Base-by-base conservation (phyloP, 1,139 yeast genomes). In the Magnusiomyces ingens region DNA sequence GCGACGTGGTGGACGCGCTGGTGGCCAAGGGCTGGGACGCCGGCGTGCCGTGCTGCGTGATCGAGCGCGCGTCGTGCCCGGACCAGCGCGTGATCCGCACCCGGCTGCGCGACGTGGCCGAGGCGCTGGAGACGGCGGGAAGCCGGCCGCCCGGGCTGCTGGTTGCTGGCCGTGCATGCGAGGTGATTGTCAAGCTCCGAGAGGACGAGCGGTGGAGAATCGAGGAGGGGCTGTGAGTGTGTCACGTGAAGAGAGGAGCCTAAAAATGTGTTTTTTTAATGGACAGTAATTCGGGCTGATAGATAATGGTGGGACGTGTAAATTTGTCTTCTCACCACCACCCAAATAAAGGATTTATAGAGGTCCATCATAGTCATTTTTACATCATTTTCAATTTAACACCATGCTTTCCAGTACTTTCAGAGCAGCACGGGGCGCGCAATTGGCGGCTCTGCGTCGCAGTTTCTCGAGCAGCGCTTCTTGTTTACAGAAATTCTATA, bases 131-230 rank as follows among this genome's bases (percentile, higher is more conserved):
- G 59, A 79, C 79, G n/a, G 79, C 82, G 50, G 98, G 96, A 0
- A 85, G 94, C 12, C 75, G 96, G 58, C 99, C 99, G 0, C 99
- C 99, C 0, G 98, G 99, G 0, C 72, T 93, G 55, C 74, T 93
- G 48, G 85, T 93, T 1, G 79, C 90, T 1, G 98, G 99, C 0
- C 74, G 78, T 60, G 85, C 95, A 0, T 90, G 96, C 62, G 79
- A 78, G 32, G 88, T 84, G 1, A 53, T 66, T 55, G 56, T 65
- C 60, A 41, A 74, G 64, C 35, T 55, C 51, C 47, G 57, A n/a
- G 55, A 65, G 44, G 62, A 57, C 2, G 65, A 66, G 37, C 70
- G 67, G 52, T 81, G 85, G 85, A 58, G 64, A 2, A 75, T 80
- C 1, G 85, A 82, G 55, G 95, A 86, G 66, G 91, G 91, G 17